Base-by-base conservation (phyloP, 2,329 filamentous ascomycete species). In the Ophiostoma fasciatum region DNA sequence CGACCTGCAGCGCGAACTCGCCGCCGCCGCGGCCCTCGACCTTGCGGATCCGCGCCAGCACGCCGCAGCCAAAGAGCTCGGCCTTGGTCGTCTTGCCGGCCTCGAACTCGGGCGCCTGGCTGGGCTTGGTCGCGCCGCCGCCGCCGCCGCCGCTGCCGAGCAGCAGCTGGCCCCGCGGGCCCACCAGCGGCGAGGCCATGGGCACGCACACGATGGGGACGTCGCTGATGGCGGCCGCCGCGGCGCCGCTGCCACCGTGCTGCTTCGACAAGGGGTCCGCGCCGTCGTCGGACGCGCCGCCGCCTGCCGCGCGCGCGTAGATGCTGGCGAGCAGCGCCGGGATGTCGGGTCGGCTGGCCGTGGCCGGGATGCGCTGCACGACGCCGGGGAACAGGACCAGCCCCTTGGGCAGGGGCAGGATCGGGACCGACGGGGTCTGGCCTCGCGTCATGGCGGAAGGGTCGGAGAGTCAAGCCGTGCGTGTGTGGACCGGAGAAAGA, bases 161-260 rank as follows among this genome's bases (percentile, higher is more conserved):
- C 45, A 93, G 65, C 39, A 75, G 70, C 56, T 87, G 78, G 30
- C 85, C 85, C 50, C 83, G 75, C 20, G 69, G 66, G 39, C 75
- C 77, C 19, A 94, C 66, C 18, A 78, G 68, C 4, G 78, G 77
- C 33, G 83, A 90, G 44, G 68, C 78, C 41, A 94, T 65, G 15
- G 90, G 90, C 37, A 96, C 76, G 55, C 88, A 96, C 36, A 81
- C 84, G 45, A 96, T 77, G 8, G 82, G 77, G 47, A 94, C 74
- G 46, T 66, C 64, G 46, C 76, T 71, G 50, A 78, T 65, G 43
- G 70, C 64, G 46, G 74, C 66, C 43, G 68, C 70, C 20, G 74
- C 71, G n/a, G n/a, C n/a, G n/a, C n/a, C n/a, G n/a, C n/a, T n/a
- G n/a, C n/a, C n/a, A n/a, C n/a, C n/a, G n/a, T n/a, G n/a, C n/a